Conservation (phyloP, 2,329 filamentous ascomycete species). For the Pestalotiopsis sp. region DNA sequence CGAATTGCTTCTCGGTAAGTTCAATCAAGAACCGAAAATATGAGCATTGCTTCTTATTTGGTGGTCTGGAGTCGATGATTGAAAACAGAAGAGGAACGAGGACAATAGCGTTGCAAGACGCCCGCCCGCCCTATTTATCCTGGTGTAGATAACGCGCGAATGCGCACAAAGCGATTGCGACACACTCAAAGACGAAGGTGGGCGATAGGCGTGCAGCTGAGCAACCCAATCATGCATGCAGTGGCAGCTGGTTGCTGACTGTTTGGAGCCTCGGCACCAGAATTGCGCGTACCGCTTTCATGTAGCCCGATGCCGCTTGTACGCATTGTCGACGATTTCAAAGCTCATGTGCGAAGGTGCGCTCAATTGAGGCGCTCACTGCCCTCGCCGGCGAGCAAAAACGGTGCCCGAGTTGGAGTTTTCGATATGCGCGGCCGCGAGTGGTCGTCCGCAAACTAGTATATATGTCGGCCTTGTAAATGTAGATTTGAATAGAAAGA, state of each 20-base stretch:
- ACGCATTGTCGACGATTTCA: not conserved
- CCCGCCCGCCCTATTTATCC: not conserved
- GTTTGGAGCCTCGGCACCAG: not conserved
- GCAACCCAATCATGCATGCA: constrained; percentile 15
- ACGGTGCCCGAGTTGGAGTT: too few species aligned
- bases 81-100: too few species aligned
- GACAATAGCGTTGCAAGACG: not conserved
- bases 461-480: not conserved
- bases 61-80: too few species aligned
- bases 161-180: constrained; percentile 4
- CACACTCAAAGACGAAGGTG: constrained; percentile 6
- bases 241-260: constrained; percentile 11
- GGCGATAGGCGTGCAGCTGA: not conserved
- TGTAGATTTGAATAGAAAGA: not conserved
- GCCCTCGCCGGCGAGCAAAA: not conserved
- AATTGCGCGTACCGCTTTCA: not conserved
- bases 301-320: not conserved
- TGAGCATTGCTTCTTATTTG: not conserved
- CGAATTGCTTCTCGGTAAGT: not conserved
- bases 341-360: constrained; percentile 2
- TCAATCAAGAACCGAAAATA: not conserved
- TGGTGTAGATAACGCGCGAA: not conserved
- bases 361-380: not conserved
- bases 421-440: not conserved
- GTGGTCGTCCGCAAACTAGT: not conserved